Evolutionary conservation across 306 rosid genomes (phyloP), one percentile per base, ranked within the genome.

Genomic region (Citrullus colocynthis): DNA sequence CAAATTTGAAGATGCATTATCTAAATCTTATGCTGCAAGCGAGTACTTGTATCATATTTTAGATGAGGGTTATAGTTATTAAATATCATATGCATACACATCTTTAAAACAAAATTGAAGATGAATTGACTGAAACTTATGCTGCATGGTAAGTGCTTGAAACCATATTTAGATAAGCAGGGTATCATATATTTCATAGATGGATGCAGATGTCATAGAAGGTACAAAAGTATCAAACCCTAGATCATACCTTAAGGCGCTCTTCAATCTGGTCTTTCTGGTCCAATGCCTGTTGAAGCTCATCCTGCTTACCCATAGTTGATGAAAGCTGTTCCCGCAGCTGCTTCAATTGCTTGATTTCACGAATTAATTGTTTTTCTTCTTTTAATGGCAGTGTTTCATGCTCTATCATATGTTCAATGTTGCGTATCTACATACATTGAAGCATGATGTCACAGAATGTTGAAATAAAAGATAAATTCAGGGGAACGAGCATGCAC

Each of bases 321-420:
- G 78, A 84, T 73, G 91, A 85, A 79, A 93, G 77, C 76, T 91
- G 91, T 66, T 89, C 91, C 11, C 94, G 93, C 17, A 37, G 86
- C 80, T 90, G 98, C 86, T 88, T 90, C 87, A 85, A 78, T 81
- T 85, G 93, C 83, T 91, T 87, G 77, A 93, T 93, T 82, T 90
- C 94, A 70, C 88, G 94, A 78, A 93, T 81, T 80, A 84, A 82
- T 66, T 87, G 91, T 72, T 90, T 93, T 87, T 93, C 98, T 82
- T 93, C 93, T 74, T 86, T 89, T 77, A 93, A 71, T 82, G 89
- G 91, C 80, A 91, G 75, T 39, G 98, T 93, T 83, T 89, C 98
- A 82, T 93, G 97, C 78, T 88, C 85, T 54, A 93, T 88, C 84
- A 55, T 84, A 83, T 90, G 88, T 81, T 93, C 93, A 87, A 90